Base-by-base conservation (phyloP, 2,329 filamentous ascomycete species). In the Aspergillus pseudonomiae region DNA sequence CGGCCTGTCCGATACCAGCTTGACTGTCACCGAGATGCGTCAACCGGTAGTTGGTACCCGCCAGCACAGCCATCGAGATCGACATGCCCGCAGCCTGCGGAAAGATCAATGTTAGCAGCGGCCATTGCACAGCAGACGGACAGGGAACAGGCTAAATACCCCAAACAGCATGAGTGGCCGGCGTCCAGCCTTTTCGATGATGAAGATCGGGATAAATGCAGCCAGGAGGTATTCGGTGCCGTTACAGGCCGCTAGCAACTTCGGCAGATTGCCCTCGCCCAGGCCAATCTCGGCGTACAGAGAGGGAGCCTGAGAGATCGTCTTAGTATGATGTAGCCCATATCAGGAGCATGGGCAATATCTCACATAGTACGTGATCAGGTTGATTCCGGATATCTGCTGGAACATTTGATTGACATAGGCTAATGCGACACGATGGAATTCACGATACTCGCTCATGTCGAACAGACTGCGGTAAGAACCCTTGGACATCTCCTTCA, bases 131-230 rank as follows among this genome's bases (percentile, higher is more conserved):
- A 11, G n/a, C 1, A 9, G 30, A 19, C 12, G 16, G 4, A 54
- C 11, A 10, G 14, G 1, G 39, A 10, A 6, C 24, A 2, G 26
- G 28, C 30, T 85, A 85, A 79, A 88, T 87, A 1, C 87, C 86
- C 90, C 90, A 66, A 91, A 86, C 19, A 93, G 78, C 89, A 93
- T 92, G 63, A 93, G 83, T 71, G 86, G 85, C 19, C 90, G 84
- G 32, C 91, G 80, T 11, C 83, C 83, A 57, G 83, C 74, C 56
- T 77, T 79, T 68, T 85, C 82, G 59, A 85, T 80, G 10, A 80
- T 79, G 65, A 84, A 83, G 30, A 85, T 78, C 2, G 83, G 78
- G 26, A 85, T 72, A 71, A 78, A 80, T 1, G 82, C 84, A 1
- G 82, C 82, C 30, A 84, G 57, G 67, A 85, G 85, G 70, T 85